A percentile compares a stretch with the other conserved stretches of the same genome.
Evolutionary conservation across 352 stramenopile genomes (phyloP).

Genomic region (Phytophthora pluvialis): DNA sequence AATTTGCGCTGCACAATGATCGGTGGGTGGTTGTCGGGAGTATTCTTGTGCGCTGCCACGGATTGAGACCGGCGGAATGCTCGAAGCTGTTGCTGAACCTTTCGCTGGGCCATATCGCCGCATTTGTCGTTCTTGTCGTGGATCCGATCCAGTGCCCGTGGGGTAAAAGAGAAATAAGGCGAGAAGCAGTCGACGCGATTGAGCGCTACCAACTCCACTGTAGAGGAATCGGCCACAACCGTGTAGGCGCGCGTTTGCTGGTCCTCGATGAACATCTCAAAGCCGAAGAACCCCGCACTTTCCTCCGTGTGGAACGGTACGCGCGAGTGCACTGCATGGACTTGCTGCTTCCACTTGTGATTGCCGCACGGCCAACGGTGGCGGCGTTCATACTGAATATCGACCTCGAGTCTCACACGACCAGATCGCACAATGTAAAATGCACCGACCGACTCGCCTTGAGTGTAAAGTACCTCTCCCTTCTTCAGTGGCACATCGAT

Average conservation of each 20-base stretch:
- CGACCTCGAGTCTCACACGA: slow-evolving; percentile 61
- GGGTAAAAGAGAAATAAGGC: slow-evolving; percentile 75
- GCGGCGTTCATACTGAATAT: slow-evolving; percentile 74
- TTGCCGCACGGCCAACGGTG: slow-evolving; percentile 65
- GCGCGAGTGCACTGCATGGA: slow-evolving; percentile 56
- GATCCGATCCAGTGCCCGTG: slow-evolving; percentile 63
- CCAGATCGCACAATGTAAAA: slow-evolving; percentile 76
- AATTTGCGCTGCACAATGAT: slow-evolving; percentile 54
- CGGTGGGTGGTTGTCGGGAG: slow-evolving; percentile 19
- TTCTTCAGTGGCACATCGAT: slow-evolving; percentile 71
- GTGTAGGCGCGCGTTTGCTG: slow-evolving; percentile 60
- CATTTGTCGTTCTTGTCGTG: slow-evolving; percentile 61
- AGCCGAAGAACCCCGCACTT: slow-evolving; percentile 63
- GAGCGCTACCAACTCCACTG: slow-evolving; percentile 63
- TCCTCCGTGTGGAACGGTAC: slow-evolving; percentile 62
- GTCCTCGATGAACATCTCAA: slow-evolving; percentile 73
- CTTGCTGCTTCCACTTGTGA: slow-evolving; percentile 61
- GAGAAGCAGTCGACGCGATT: slow-evolving; percentile 80
- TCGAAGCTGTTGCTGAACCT: slow-evolving; percentile 64
- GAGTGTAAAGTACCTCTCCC: slow-evolving; percentile 62
- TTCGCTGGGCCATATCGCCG: slow-evolving; percentile 42
- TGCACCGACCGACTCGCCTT: slow-evolving; percentile 66
- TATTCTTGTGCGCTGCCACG: slow-evolving; percentile 30
- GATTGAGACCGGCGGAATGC: slow-evolving; percentile 47
- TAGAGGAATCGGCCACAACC: slow-evolving; percentile 56